Conservation (phyloP, 2,329 filamentous ascomycete genomes). For the Hypoxylon sp. region DNA sequence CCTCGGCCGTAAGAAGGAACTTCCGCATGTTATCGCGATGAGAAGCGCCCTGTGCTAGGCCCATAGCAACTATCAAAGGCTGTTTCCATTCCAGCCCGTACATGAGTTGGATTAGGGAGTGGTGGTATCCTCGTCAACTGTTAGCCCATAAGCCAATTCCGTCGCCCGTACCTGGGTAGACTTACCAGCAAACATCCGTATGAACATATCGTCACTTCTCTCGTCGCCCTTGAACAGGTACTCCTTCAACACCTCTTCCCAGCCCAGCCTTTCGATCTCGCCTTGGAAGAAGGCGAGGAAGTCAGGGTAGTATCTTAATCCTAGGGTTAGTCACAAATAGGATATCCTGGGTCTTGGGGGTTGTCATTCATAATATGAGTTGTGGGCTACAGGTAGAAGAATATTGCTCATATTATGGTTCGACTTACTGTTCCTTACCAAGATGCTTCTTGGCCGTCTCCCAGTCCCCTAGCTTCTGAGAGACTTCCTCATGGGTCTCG, state of each 20-base stretch:
- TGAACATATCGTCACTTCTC: conserved; percentile 72
- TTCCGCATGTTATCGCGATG: conserved; percentile 66
- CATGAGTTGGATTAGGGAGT: conserved; percentile 85
- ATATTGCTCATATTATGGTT: too few relatives aligned
- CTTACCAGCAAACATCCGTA: conserved; percentile 71
- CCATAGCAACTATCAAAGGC: conserved; percentile 82
- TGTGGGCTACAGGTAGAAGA: too few relatives aligned
- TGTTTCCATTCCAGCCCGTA: conserved; percentile 86
- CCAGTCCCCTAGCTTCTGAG: conserved; percentile 66
- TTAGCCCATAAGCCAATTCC: too few relatives aligned
- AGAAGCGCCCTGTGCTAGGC: conserved; percentile 77
- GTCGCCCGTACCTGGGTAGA: too few relatives aligned
- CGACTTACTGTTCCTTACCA: conserved; percentile 59
- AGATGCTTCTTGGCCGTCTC: conserved; percentile 65
- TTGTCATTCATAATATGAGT: neutral
- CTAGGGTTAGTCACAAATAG: neutral
- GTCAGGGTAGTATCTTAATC: conserved; percentile 67
- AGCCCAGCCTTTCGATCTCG: conserved; percentile 73
- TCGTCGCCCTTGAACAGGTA: conserved; percentile 74
- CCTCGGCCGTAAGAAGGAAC: conserved; percentile 64
- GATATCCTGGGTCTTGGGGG: neutral
- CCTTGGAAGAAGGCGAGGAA: conserved; percentile 80
- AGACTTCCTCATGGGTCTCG: conserved; percentile 56
- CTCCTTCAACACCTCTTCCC: conserved; percentile 68
- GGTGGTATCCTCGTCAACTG: conserved; percentile 66